Evolutionary conservation across 441 rosid genomes (phyloP).

Genomic region (Syzygium malaccense): DNA sequence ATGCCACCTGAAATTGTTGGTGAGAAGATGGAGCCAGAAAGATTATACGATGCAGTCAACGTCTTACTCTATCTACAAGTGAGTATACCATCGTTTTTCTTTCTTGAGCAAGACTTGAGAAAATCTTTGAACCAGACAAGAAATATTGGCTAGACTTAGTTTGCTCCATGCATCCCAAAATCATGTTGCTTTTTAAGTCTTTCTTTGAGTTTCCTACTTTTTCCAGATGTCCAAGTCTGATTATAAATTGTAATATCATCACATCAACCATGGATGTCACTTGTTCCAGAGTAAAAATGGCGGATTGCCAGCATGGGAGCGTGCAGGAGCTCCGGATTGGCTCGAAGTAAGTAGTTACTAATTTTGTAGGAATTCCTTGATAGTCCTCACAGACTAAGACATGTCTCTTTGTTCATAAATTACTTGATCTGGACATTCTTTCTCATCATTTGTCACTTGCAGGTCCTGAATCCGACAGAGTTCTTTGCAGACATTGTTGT

Average conservation of each 20-base stretch:
- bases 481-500: conserved; percentile 50
- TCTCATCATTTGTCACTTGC: background rate
- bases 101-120: background rate
- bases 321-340: conserved; percentile 56
- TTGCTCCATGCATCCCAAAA: background rate
- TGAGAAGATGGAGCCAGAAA: conserved; percentile 40
- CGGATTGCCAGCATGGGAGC: conserved; percentile 77
- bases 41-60: conserved; percentile 50
- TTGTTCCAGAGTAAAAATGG: conserved; percentile 56
- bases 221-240: background rate
- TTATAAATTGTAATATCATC: background rate
- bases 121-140: background rate
- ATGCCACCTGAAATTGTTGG: conserved; percentile 66
- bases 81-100: background rate
- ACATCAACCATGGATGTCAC: background rate
- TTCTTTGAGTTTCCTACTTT: background rate
- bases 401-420: background rate
- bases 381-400: background rate
- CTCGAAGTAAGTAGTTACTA: conserved; percentile 36
- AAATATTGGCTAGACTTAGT: background rate
- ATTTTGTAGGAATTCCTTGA: background rate
- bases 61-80: conserved; percentile 58
- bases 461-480: conserved; percentile 72
- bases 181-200: background rate
- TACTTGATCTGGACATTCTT: background rate